A percentile compares a stretch with the other conserved stretches of the same genome.
Evolutionary conservation across 768 basidiomycete species (phyloP).

Genomic region (Psilocybe cyanescens): DNA sequence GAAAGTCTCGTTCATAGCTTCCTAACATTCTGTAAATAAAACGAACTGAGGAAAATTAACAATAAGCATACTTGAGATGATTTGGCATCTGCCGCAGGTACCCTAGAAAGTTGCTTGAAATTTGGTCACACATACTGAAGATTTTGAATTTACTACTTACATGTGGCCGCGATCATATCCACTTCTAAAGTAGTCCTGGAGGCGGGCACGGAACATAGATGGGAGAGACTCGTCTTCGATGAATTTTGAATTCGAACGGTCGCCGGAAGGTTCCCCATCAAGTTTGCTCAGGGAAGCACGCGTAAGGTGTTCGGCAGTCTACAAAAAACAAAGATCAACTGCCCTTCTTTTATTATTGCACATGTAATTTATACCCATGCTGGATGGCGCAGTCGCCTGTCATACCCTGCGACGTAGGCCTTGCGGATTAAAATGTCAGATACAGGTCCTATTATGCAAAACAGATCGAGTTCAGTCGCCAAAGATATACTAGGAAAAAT

Average conservation of each 20-base stretch:
- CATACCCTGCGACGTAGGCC: conserved; percentile 91
- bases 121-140: not conserved
- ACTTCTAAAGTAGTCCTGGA: conserved; percentile 90
- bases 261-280: conserved; percentile 47
- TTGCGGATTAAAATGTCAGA: conserved; percentile 78
- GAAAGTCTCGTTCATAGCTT: conserved; percentile 98
- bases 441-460: conserved; percentile 68
- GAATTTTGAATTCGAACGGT: conserved; percentile 80
- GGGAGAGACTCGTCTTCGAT: conserved; percentile 84
- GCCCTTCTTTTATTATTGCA: not conserved
- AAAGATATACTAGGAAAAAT: conserved; percentile 16
- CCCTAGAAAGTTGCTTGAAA: conserved; percentile 50
- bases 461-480: not conserved
- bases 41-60: not conserved
- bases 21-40: conserved; percentile 36
- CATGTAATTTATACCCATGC: conserved; percentile 71
- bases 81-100: conserved; percentile 96
- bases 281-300: conserved; percentile 63
- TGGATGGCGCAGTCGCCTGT: conserved; percentile 87
- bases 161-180: conserved; percentile 98
- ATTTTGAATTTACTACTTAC: conserved; percentile 43
- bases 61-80: conserved; percentile 63
- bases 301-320: conserved; percentile 97
- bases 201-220: conserved; percentile 72
- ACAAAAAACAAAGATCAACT: not conserved